Evolutionary conservation across 371 early-diverging fungal species (phyloP).

Genomic region (Mortierella sp.): DNA sequence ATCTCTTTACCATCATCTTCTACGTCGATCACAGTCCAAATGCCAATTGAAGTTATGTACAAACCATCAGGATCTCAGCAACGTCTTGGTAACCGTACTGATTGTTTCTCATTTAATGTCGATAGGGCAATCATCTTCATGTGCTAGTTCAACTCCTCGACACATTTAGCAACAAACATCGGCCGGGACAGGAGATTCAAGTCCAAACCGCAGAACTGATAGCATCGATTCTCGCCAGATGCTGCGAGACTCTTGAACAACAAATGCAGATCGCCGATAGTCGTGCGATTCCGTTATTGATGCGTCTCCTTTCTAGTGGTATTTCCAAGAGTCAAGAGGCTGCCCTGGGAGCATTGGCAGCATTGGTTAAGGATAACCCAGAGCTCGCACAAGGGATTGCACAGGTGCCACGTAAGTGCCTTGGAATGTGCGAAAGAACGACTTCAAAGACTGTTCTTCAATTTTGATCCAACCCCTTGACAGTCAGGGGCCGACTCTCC

Average conservation of each 20-base stretch:
- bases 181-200: conserved; percentile 60
- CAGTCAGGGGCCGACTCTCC: background rate
- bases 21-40: background rate
- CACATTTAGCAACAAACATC: conserved; percentile 35
- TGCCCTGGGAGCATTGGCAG: conserved; percentile 82
- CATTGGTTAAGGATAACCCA: conserved; percentile 76
- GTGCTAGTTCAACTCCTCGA: conserved; percentile 55
- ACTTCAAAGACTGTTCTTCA: background rate
- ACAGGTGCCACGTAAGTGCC: conserved; percentile 63
- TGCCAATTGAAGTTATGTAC: background rate
- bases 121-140: conserved; percentile 62
- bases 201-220: conserved; percentile 79
- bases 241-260: conserved; percentile 73
- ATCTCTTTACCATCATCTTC: background rate
- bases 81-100: background rate
- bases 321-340: conserved; percentile 81
- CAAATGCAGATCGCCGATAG: conserved; percentile 72
- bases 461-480: background rate
- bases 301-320: conserved; percentile 72
- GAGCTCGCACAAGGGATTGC: conserved; percentile 67
- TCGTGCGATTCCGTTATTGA: conserved; percentile 73
- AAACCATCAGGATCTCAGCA: background rate
- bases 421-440: background rate
- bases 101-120: background rate
- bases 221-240: conserved; percentile 76